Conservation (phyloP, 2,329 filamentous ascomycete species). For the Pseudogymnoascus sp. region DNA sequence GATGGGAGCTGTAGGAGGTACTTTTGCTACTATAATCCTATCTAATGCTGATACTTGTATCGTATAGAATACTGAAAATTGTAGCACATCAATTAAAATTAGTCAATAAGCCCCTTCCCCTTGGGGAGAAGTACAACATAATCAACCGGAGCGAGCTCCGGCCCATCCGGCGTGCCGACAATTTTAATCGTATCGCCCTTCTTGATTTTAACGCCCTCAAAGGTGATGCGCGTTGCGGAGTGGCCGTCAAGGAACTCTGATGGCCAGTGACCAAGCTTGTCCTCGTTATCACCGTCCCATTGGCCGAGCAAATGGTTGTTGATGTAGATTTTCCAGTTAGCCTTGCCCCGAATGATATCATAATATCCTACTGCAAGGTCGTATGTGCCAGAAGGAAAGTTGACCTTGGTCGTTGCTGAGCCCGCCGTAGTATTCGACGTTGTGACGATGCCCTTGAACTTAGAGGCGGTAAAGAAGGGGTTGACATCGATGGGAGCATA, state of each 20-base stretch:
- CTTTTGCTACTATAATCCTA: neutral
- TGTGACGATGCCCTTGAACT: slow-evolving; percentile 48
- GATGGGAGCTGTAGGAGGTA: neutral
- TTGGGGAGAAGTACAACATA: slow-evolving; percentile 56
- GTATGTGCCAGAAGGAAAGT: slow-evolving; percentile 47
- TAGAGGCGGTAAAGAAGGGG: slow-evolving; percentile 54
- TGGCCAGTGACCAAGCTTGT: slow-evolving; percentile 50
- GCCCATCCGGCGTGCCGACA: slow-evolving; percentile 49
- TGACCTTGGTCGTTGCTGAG: slow-evolving; percentile 39
- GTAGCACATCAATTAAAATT: slow-evolving; percentile 15
- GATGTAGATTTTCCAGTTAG: slow-evolving; percentile 48
- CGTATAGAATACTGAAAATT: neutral
- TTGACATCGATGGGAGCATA: slow-evolving; percentile 47
- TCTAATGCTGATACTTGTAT: neutral
- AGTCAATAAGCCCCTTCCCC: slow-evolving; percentile 50
- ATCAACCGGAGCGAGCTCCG: slow-evolving; percentile 58
- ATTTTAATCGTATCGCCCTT: slow-evolving; percentile 48
- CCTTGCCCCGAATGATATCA: slow-evolving; percentile 51
- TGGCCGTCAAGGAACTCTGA: slow-evolving; percentile 56
- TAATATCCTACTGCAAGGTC: slow-evolving; percentile 61
- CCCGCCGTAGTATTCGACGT: slow-evolving; percentile 43
- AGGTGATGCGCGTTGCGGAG: slow-evolving; percentile 56
- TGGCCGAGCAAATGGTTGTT: slow-evolving; percentile 44
- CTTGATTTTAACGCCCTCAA: slow-evolving; percentile 40
- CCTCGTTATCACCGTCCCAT: slow-evolving; percentile 55